These are phyloP conservation scores for Candida broadrunensis DNA, from an alignment of 805 yeast species.

Conservation along the genomic window DNA sequence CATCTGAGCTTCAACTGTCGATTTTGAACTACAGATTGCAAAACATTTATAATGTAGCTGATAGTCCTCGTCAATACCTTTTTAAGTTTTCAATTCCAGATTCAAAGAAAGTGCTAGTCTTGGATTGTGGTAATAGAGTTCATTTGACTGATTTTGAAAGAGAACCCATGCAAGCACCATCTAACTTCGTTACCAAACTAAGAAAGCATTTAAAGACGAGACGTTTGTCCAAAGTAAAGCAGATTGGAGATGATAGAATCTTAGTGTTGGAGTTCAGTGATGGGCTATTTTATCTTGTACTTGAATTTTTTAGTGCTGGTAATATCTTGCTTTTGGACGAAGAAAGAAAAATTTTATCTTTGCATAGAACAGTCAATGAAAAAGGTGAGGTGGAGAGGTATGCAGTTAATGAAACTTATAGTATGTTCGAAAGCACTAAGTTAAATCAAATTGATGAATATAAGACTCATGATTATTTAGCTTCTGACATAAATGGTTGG, in stretches of 20 bases:
- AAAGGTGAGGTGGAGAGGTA: constrained; percentile 60
- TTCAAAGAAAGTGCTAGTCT: constrained; percentile 67
- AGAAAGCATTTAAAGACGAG: constrained; percentile 84
- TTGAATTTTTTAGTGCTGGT: constrained; percentile 96
- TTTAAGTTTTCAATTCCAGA: constrained; percentile 82
- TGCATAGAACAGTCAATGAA: constrained; percentile 78
- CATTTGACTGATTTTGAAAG: constrained; percentile 80
- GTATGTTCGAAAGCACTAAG: constrained; percentile 53
- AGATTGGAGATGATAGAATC: constrained; percentile 79
- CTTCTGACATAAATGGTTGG: constrained; percentile 38
- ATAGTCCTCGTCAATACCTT: constrained; percentile 68
- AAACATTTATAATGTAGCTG: constrained; percentile 78
- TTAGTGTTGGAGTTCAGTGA: constrained; percentile 82
- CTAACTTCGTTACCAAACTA: constrained; percentile 79
- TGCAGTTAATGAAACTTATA: constrained; percentile 74
- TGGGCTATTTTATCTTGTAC: constrained; percentile 70
- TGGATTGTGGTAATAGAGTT: constrained; percentile 83
- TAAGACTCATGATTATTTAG: constrained; percentile 18
- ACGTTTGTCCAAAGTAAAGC: constrained; percentile 68
- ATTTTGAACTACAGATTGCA: constrained; percentile 69
- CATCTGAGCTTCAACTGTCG: constrained; percentile 58
- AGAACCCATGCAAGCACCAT: constrained; percentile 76
- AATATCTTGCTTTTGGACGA: constrained; percentile 77
- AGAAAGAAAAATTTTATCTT: constrained; percentile 60
- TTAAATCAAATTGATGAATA: constrained; percentile 26